Evolutionary conservation across 139 green algal genomes (phyloP), one percentile per base, ranked within the genome.

Genomic region (Tetraselmis striata): DNA sequence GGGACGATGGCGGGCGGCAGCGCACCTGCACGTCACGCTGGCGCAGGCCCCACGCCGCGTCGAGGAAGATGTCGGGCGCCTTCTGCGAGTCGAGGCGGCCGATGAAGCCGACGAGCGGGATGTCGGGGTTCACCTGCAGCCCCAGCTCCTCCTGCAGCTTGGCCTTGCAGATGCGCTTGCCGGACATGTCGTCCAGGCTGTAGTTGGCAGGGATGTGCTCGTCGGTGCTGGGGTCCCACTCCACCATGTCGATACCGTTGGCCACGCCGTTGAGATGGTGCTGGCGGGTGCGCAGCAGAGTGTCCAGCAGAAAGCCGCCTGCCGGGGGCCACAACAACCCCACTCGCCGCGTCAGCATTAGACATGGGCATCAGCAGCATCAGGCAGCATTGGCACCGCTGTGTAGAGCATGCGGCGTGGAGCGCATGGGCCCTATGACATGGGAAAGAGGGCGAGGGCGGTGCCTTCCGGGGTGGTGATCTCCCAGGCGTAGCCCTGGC

Each of bases 201-300:
- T 94, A 98, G 74, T 82, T 83, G 0, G 85, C 76, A 0, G 79
- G 79, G 1, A 93, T 88, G 87, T 95, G 84, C n/a, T 86, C 77
- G 81, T 96, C 93, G 0, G 84, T 91, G 1, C 76, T 78, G 25
- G 94, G 94, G 80, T 95, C 89, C 92, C 92, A 95, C 80, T 95
- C 90, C 0, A 77, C 76, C 27, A 86, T 81, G 86, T 98, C 95
- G 25, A 98, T 93, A 59, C 95, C 95, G 83, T 98, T 98, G n/a
- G 92, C 86, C 82, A 97, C 93, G 32, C 94, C 94, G 22, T 88
- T 84, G 79, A 96, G 84, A 29, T 87, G 74, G 2, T 81, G n/a
- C 27, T 67, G 26, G 11, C 89, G 78, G 31, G 85, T 77, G 32
- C 80, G 78, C 86, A 95, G 85, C 80, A 95, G 81, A 29, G 78